Evolutionary conservation across 1,284 basidiomycete species (phyloP).

Genomic region (Naganishia sp.): DNA sequence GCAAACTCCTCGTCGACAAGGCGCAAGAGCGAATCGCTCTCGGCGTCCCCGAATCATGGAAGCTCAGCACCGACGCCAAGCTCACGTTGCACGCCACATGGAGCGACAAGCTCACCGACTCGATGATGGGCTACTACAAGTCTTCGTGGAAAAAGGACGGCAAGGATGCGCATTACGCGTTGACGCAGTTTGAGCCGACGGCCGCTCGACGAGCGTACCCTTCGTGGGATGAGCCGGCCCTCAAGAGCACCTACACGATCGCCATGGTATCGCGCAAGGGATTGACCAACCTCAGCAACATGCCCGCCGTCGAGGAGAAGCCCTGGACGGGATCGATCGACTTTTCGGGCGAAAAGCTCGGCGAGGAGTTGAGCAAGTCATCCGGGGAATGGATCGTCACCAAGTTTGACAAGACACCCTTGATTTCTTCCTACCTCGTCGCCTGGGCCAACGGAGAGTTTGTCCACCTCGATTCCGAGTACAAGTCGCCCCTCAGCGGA

Average conservation of each 20-base stretch:
- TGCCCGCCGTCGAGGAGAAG: constrained; percentile 65
- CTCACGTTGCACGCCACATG: constrained; percentile 58
- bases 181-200: constrained; percentile 84
- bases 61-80: constrained; percentile 63
- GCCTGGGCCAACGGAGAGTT: constrained; percentile 89
- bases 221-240: constrained; percentile 86
- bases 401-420: constrained; percentile 72
- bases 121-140: constrained; percentile 61
- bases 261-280: constrained; percentile 75
- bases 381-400: constrained; percentile 71
- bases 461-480: constrained; percentile 70
- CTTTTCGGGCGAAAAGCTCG: constrained; percentile 46
- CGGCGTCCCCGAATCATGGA: constrained; percentile 63
- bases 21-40: constrained; percentile 67
- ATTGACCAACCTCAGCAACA: constrained; percentile 70
- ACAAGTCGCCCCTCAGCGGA: constrained; percentile 77
- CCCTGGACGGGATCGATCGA: constrained; percentile 49
- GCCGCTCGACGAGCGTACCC: constrained; percentile 50
- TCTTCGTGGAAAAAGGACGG: constrained; percentile 50
- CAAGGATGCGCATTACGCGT: constrained; percentile 61
- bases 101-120: constrained; percentile 64
- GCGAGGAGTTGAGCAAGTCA: constrained; percentile 34
- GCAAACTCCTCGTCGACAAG: constrained; percentile 59
- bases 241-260: constrained; percentile 84
- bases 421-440: constrained; percentile 88